phyloP scores from a whole-genome alignment of 2,329 filamentous ascomycete genomes.

The Sporothrix inflata region DNA sequence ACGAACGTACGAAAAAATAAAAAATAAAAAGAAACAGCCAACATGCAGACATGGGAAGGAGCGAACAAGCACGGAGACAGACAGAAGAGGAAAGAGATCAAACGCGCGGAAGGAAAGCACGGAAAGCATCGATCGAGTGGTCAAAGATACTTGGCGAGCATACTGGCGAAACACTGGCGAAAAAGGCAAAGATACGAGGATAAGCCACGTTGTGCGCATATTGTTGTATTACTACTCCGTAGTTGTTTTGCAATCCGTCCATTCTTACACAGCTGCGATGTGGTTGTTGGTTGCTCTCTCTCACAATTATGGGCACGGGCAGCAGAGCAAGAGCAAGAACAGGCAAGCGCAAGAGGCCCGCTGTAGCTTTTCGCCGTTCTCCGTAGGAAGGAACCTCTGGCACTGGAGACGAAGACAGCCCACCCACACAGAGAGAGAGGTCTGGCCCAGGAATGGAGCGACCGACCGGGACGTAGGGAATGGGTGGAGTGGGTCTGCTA shows the following conservation, averaged over 20 bases:
- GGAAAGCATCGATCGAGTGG: no score
- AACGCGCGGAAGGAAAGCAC: neutral
- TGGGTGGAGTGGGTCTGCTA: conserved; percentile 17
- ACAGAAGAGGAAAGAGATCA: neutral
- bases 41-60: conserved; percentile 4
- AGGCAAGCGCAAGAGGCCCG: neutral
- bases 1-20: no score
- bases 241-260: neutral
- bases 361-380: conserved; percentile 1
- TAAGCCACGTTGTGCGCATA: neutral
- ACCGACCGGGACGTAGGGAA: conserved; percentile 18
- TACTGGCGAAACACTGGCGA: neutral
- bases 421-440: neutral
- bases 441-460: conserved; percentile 21
- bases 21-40: no score
- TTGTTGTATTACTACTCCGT: neutral
- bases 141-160: neutral
- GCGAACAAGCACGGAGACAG: neutral
- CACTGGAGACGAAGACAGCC: neutral
- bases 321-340: neutral
- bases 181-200: neutral
- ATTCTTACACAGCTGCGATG: neutral
- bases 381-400: neutral
- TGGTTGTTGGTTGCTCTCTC: neutral
- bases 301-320: neutral